A percentile compares a stretch with the other conserved stretches of the same genome.
Conservation (phyloP, 1,139 yeast species). For the Yamadazyma epiphylla region DNA sequence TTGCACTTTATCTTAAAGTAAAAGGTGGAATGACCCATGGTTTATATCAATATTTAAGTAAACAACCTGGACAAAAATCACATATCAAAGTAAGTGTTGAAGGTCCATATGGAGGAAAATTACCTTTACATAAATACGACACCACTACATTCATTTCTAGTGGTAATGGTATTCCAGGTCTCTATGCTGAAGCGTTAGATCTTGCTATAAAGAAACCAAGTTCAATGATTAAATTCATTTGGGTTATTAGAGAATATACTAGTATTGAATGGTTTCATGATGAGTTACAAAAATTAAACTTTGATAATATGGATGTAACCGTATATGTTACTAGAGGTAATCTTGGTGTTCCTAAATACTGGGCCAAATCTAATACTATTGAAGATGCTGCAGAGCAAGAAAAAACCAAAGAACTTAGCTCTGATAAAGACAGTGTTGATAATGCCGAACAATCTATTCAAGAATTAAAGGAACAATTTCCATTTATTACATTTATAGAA, state of each 20-base stretch:
- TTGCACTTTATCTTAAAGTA: slow-evolving; percentile 36
- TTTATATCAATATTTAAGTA: slow-evolving; percentile 39
- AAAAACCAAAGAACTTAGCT: slow-evolving; percentile 6
- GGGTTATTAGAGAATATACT: slow-evolving; percentile 37
- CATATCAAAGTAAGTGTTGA: slow-evolving; percentile 31
- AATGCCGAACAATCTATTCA: slow-evolving; percentile 13
- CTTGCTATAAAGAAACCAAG: slow-evolving; percentile 16
- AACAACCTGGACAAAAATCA: slow-evolving; percentile 42
- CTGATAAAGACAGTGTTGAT: background rate
- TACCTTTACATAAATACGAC: slow-evolving; percentile 45
- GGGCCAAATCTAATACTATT: slow-evolving; percentile 11
- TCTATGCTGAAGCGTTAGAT: slow-evolving; percentile 29
- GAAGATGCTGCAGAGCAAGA: slow-evolving; percentile 14
- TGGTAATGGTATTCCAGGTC: slow-evolving; percentile 71
- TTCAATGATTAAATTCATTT: slow-evolving; percentile 22
- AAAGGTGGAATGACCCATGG: slow-evolving; percentile 45
- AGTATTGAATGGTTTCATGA: slow-evolving; percentile 50
- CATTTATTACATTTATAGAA: slow-evolving; percentile 27
- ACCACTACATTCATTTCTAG: slow-evolving; percentile 55
- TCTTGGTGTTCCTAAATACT: slow-evolving; percentile 18
- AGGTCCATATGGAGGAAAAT: slow-evolving; percentile 39
- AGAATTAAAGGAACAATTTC: slow-evolving; percentile 16
- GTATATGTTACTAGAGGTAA: slow-evolving; percentile 32
- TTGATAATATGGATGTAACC: slow-evolving; percentile 21
- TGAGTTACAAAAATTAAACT: slow-evolving; percentile 30